phyloP scores from a whole-genome alignment of 164 flowering plant genomes.

The Houttuynia cordata region DNA sequence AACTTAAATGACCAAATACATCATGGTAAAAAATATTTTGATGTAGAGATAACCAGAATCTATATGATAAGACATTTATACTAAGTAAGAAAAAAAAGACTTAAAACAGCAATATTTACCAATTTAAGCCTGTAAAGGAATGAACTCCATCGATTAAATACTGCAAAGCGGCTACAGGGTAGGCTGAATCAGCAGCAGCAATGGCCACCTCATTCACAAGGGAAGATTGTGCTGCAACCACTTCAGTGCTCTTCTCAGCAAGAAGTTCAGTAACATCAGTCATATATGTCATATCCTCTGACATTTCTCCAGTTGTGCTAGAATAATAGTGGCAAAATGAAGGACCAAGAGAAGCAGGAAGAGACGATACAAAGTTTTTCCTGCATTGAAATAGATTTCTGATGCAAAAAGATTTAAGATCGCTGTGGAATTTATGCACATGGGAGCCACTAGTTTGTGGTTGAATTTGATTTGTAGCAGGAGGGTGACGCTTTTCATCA shows the following conservation, averaged over 20 bases:
- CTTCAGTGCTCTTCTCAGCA: conserved; percentile 32
- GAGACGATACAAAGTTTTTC: conserved; percentile 9
- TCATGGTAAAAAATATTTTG: not conserved
- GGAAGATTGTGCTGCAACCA: conserved; percentile 36
- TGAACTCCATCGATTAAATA: conserved; percentile 69
- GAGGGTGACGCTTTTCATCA: conserved; percentile 15
- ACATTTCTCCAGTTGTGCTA: conserved; percentile 34
- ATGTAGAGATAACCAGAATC: too few species aligned
- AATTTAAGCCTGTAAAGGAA: conserved; percentile 49
- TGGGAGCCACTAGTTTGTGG: conserved; percentile 5
- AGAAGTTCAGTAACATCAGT: conserved; percentile 46
- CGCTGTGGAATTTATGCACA: conserved; percentile 8
- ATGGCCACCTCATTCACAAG: conserved; percentile 65
- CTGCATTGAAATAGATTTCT: conserved; percentile 17
- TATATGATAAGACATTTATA: too few species aligned
- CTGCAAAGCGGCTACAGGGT: conserved; percentile 69
- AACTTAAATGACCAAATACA: not conserved
- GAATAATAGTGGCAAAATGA: conserved; percentile 37
- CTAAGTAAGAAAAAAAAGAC: not conserved
- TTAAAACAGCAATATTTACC: conserved; percentile 30
- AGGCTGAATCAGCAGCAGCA: conserved; percentile 78
- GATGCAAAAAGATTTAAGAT: conserved; percentile 14
- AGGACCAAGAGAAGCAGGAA: conserved; percentile 13
- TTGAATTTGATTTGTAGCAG: conserved; percentile 8
- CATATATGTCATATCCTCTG: conserved; percentile 27